Evolutionary conservation across 2,329 filamentous ascomycete genomes (phyloP).

Genomic region (Thelonectria blattea): DNA sequence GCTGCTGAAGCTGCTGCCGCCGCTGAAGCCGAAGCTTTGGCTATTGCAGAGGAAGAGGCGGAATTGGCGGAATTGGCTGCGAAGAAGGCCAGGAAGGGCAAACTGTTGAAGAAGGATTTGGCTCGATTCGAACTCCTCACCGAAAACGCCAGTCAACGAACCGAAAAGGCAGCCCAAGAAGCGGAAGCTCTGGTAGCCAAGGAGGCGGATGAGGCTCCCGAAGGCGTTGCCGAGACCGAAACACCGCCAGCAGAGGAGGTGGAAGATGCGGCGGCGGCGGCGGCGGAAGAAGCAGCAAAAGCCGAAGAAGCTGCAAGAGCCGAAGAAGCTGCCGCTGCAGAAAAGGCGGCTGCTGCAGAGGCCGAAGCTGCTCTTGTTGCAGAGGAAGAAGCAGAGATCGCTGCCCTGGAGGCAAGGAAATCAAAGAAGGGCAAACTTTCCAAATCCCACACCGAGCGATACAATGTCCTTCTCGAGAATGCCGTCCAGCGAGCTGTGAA

Average conservation of each 20-base stretch:
- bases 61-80: constrained; percentile 49
- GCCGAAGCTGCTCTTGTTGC: constrained; percentile 17
- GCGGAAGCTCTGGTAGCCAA: constrained; percentile 8
- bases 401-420: constrained; percentile 47
- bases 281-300: constrained; percentile 3
- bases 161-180: constrained; percentile 23
- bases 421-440: constrained; percentile 53
- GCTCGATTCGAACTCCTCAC: constrained; percentile 28
- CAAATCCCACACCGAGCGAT: constrained; percentile 55
- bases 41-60: constrained; percentile 45
- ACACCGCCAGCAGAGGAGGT: not conserved
- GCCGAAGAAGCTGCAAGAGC: constrained; percentile 22
- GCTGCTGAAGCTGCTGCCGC: constrained; percentile 43
- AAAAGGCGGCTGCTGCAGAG: constrained; percentile 7
- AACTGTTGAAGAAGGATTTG: constrained; percentile 31
- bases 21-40: constrained; percentile 31
- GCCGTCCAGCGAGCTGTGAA: constrained; percentile 47
- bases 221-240: constrained; percentile 8
- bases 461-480: constrained; percentile 45
- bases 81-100: constrained; percentile 34
- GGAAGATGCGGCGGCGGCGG: constrained; percentile 3
- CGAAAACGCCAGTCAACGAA: constrained; percentile 30
- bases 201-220: constrained; percentile 37
- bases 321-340: constrained; percentile 1
- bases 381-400: constrained; percentile 22